These are phyloP conservation scores for Rhodocollybia butyracea DNA, from an alignment of 768 basidiomycete species.

Conservation along the genomic window DNA sequence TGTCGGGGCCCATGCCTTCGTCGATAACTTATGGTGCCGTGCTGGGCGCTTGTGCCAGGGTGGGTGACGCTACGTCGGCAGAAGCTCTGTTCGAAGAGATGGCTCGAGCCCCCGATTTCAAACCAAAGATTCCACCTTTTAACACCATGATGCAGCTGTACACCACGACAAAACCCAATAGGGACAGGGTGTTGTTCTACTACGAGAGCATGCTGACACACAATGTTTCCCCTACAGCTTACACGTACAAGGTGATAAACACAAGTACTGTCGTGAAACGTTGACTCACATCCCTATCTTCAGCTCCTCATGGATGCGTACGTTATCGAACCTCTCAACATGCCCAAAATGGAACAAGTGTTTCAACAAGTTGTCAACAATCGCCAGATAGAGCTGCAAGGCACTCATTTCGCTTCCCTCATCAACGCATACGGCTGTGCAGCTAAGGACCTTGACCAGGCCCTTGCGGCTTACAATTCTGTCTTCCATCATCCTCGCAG, in stretches of 20 bases:
- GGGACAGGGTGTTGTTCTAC: conserved; percentile 72
- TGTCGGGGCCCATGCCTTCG: conserved; percentile 53
- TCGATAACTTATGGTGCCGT: conserved; percentile 95
- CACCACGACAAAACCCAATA: conserved; percentile 85
- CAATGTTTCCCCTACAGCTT: conserved; percentile 71
- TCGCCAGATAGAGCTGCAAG: conserved; percentile 36
- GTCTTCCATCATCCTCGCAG: conserved; percentile 56
- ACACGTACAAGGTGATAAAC: conserved; percentile 93
- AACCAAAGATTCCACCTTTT: conserved; percentile 89
- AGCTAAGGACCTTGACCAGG: conserved; percentile 70
- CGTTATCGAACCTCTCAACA: conserved; percentile 83
- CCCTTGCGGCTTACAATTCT: conserved; percentile 73
- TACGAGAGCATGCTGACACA: conserved; percentile 61
- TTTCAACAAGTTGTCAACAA: conserved; percentile 58
- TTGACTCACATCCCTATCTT: neutral
- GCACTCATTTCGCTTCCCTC: conserved; percentile 70
- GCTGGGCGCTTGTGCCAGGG: conserved; percentile 90
- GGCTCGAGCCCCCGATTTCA: conserved; percentile 67
- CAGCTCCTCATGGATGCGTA: conserved; percentile 89
- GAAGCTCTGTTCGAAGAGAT: conserved; percentile 87
- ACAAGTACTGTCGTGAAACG: too few species aligned
- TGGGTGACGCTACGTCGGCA: conserved; percentile 83
- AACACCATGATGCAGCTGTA: conserved; percentile 99
- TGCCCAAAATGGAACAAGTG: conserved; percentile 63
- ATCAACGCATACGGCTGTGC: conserved; percentile 89